These are phyloP conservation scores for Aphanoascus verrucosus DNA, from an alignment of 2,329 filamentous ascomycete species.

Conservation along the genomic window DNA sequence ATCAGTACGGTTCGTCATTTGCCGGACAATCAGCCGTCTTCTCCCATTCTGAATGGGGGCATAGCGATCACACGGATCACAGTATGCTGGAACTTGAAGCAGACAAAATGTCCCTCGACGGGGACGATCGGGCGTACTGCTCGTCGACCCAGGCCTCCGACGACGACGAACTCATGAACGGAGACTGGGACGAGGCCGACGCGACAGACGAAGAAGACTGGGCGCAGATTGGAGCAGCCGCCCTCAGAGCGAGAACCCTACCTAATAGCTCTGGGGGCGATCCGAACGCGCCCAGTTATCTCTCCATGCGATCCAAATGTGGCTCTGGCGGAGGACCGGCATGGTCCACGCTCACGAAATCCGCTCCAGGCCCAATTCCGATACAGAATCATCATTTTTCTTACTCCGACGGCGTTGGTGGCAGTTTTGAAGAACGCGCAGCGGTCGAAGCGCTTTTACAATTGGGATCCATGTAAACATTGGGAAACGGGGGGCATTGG, in stretches of 20 bases:
- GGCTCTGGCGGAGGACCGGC: constrained; percentile 28
- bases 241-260: constrained; percentile 55
- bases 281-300: background rate
- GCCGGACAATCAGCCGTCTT: constrained; percentile 63
- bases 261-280: constrained; percentile 36
- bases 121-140: constrained; percentile 54
- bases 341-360: constrained; percentile 31
- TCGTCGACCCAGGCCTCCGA: constrained; percentile 66
- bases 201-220: constrained; percentile 94
- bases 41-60: constrained; percentile 56
- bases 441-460: constrained; percentile 41
- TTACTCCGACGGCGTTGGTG: constrained; percentile 25
- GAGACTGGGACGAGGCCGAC: constrained; percentile 74
- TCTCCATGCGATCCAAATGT: constrained; percentile 19
- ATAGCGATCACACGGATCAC: constrained; percentile 47
- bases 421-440: constrained; percentile 34
- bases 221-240: constrained; percentile 77
- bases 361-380: constrained; percentile 29
- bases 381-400: constrained; percentile 27
- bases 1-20: constrained; percentile 50
- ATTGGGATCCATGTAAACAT: constrained; percentile 38
- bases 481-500: constrained; percentile 9
- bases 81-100: constrained; percentile 73
- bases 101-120: constrained; percentile 82
- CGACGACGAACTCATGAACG: constrained; percentile 51